phyloP scores from a whole-genome alignment of 2,329 filamentous ascomycete genomes.

The Fusarium brevicatenulatum region DNA sequence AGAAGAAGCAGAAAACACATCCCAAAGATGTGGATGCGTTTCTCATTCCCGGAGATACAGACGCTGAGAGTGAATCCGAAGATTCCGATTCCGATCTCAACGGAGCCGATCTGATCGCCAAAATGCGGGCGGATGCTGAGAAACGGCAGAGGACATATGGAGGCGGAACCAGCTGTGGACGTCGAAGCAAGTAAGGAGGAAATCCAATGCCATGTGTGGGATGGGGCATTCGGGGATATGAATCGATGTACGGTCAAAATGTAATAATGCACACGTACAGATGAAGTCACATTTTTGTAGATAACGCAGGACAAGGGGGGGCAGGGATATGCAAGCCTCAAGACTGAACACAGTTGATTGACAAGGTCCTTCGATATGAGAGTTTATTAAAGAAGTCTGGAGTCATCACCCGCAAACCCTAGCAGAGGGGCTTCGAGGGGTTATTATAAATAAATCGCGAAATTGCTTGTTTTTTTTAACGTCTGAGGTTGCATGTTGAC shows the following conservation, averaged over 20 bases:
- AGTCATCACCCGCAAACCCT: slow-evolving; percentile 4
- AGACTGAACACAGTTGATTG: not conserved
- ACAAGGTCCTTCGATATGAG: slow-evolving; percentile 15
- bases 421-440: slow-evolving; percentile 7
- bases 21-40: slow-evolving; percentile 34
- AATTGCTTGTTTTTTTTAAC: slow-evolving; percentile 30
- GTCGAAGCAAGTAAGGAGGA: not conserved
- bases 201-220: not conserved
- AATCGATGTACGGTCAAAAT: not conserved
- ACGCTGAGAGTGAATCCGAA: slow-evolving; percentile 27
- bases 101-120: slow-evolving; percentile 19
- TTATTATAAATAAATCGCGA: slow-evolving; percentile 18
- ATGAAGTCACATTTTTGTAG: slow-evolving; percentile 17
- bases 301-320: not conserved
- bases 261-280: slow-evolving; percentile 16
- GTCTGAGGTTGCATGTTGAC: not conserved
- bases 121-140: slow-evolving; percentile 18
- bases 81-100: slow-evolving; percentile 21
- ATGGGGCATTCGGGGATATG: slow-evolving; percentile 1
- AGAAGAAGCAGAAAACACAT: slow-evolving; percentile 4
- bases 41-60: slow-evolving; percentile 33
- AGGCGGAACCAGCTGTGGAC: slow-evolving; percentile 33
- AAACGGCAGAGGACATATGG: slow-evolving; percentile 14
- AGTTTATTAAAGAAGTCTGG: slow-evolving; percentile 2
- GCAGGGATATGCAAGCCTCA: slow-evolving; percentile 1